Evolutionary conservation across 1,284 basidiomycete species (phyloP), one percentile per base, ranked within the genome.

Genomic region (Laetiporus sulphureus): DNA sequence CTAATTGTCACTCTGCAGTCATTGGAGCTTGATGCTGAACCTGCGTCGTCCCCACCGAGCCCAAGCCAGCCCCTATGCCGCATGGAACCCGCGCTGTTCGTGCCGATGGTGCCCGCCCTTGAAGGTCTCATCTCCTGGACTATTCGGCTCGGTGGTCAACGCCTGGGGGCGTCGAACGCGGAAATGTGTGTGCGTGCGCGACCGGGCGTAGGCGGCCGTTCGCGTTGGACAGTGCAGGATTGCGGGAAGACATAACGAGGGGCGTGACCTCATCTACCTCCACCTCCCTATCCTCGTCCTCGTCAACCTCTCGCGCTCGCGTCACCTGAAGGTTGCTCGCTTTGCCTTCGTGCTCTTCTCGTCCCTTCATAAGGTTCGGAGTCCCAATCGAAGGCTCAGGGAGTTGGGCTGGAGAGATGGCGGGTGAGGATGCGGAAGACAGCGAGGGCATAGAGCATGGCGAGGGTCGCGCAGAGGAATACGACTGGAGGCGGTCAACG

Each of bases 401-500:
- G 19, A 30, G 18, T 20, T 33, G 27, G 27, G 11, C 32, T 41
- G 15, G n/a, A 42, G 23, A 23, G 1, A 46, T 18, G 16, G 44
- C 34, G 1, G 46, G 40, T 2, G 40, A 41, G 12, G 31, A 33
- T 1, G 39, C 36, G 13, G 15, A 31, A 24, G 15, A 25, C 22
- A 33, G 22, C 21, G 30, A 43, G 19, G 47, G 47, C 13, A 50
- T 45, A 30, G 35, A 31, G 16, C 45, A 47, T 11, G 66, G 68
- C 5, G 77, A 69, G 15, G 75, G 54, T 1, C 73, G 66, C 1
- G 68, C 64, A 1, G 79, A 80, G 1, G 72, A 62, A 41, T 76
- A 72, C 3, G 76, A 74, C 2, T 84, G 77, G 2, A 86, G 67
- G 42, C 68, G 69, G 44, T 87, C 77, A 5, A 87, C 84, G 50